These are phyloP conservation scores for Artemisia annua DNA, from an alignment of 129 eudicot species.

Conservation along the genomic window DNA sequence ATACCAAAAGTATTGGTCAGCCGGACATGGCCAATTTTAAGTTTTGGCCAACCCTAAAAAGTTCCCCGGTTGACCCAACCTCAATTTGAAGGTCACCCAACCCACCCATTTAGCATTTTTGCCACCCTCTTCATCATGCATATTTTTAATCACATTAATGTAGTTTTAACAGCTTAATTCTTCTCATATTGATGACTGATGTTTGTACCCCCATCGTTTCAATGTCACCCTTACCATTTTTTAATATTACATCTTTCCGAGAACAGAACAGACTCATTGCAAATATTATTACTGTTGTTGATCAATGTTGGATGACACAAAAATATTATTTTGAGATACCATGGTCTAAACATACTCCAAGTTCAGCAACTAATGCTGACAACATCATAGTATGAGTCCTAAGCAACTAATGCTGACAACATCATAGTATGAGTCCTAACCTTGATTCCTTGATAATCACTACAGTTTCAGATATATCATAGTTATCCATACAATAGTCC, in stretches of 20 bases:
- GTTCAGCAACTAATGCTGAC: not conserved
- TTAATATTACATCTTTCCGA: not conserved
- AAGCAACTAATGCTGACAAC: not conserved
- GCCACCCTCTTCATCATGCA: too few relatives aligned
- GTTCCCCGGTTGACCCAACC: too few relatives aligned
- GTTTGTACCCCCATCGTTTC: not conserved
- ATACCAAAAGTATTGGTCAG: too few relatives aligned
- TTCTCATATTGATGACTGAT: not conserved
- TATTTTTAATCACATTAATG: not conserved
- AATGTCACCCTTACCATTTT: not conserved
- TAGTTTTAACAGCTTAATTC: not conserved
- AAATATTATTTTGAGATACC: not conserved
- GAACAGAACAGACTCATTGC: not conserved
- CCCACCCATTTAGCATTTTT: too few relatives aligned
- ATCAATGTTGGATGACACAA: not conserved
- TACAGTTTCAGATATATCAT: not conserved
- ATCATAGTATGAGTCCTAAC: not conserved
- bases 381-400: not conserved
- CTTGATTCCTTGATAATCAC: not conserved
- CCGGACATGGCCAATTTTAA: too few relatives aligned
- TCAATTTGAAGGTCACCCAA: too few relatives aligned
- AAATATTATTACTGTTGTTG: not conserved
- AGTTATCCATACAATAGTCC: not conserved
- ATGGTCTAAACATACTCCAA: not conserved
- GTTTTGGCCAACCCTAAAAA: too few relatives aligned